These are phyloP conservation scores for Ophiocordyceps sinensis DNA, from an alignment of 2,329 filamentous ascomycete genomes.

Conservation along the genomic window DNA sequence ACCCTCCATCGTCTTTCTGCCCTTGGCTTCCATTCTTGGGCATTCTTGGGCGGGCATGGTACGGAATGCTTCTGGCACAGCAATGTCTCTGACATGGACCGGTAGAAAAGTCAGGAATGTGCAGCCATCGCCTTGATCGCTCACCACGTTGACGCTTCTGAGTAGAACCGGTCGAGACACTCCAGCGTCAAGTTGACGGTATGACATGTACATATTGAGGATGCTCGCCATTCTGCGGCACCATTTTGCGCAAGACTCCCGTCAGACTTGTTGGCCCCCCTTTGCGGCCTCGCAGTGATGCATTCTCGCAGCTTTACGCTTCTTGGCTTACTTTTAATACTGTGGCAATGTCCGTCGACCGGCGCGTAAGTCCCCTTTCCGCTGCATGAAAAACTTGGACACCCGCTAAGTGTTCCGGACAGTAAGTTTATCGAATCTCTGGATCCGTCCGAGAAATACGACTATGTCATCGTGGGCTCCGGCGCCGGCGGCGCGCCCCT, in stretches of 20 bases:
- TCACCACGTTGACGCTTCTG: too few species aligned
- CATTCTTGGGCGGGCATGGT: neutral
- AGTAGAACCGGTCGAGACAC: too few species aligned
- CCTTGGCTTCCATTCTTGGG: neutral
- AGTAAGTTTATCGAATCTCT: neutral
- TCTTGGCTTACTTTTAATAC: neutral
- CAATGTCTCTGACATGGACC: neutral
- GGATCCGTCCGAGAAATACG: slow-evolving; percentile 13
- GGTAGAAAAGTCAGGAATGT: neutral
- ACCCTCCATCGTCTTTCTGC: neutral
- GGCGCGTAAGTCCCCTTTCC: neutral
- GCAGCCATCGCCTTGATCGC: too few species aligned
- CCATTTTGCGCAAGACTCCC: too few species aligned
- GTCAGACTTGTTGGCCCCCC: too few species aligned
- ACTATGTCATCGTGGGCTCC: slow-evolving; percentile 49
- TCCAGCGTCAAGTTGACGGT: too few species aligned
- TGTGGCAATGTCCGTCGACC: neutral
- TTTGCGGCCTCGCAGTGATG: neutral
- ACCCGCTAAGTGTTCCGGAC: neutral
- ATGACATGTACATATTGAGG: too few species aligned
- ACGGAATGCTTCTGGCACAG: neutral
- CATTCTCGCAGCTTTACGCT: neutral
- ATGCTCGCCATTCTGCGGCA: too few species aligned
- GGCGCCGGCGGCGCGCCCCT: slow-evolving; percentile 45
- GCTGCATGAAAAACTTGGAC: neutral